phyloP scores from a whole-genome alignment of 768 basidiomycete genomes.

The Pisolithus tinctorius region DNA sequence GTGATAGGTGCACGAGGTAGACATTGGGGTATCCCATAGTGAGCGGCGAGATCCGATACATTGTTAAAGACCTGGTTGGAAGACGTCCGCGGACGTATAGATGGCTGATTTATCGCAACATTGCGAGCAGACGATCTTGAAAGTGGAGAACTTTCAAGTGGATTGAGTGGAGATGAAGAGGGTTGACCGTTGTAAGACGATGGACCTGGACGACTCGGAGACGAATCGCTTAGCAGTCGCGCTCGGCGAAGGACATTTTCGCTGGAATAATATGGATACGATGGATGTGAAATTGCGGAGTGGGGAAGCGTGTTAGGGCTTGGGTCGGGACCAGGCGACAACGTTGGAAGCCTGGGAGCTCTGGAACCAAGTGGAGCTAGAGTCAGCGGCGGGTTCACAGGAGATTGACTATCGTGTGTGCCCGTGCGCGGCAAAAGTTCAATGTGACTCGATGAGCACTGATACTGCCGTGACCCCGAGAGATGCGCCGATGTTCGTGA shows the following conservation, averaged over 20 bases:
- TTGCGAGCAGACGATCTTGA: constrained; percentile 46
- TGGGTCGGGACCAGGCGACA: constrained; percentile 37
- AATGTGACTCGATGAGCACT: constrained; percentile 18
- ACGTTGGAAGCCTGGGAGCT: constrained; percentile 43
- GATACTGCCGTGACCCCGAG: constrained; percentile 15
- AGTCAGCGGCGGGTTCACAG: constrained; percentile 42
- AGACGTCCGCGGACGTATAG: constrained; percentile 60
- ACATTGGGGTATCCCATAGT: constrained; percentile 72
- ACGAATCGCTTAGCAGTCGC: constrained; percentile 38
- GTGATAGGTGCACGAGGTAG: constrained; percentile 64
- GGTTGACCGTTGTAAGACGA: constrained; percentile 31
- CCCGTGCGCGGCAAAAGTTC: constrained; percentile 15
- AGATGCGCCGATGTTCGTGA: constrained; percentile 25
- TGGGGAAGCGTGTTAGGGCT: constrained; percentile 20
- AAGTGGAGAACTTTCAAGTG: constrained; percentile 49
- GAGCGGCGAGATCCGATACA: constrained; percentile 62
- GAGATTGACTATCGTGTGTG: constrained; percentile 17
- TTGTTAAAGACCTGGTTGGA: constrained; percentile 53
- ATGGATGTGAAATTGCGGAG: constrained; percentile 45
- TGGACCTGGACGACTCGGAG: constrained; percentile 32
- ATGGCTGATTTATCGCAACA: constrained; percentile 50
- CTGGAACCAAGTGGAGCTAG: constrained; percentile 42
- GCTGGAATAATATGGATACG: constrained; percentile 25
- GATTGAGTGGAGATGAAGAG: constrained; percentile 29
- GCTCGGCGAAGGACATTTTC: constrained; percentile 40